These are phyloP conservation scores for Punctularia strigosozonata DNA, from an alignment of 768 basidiomycete species.

Conservation along the genomic window DNA sequence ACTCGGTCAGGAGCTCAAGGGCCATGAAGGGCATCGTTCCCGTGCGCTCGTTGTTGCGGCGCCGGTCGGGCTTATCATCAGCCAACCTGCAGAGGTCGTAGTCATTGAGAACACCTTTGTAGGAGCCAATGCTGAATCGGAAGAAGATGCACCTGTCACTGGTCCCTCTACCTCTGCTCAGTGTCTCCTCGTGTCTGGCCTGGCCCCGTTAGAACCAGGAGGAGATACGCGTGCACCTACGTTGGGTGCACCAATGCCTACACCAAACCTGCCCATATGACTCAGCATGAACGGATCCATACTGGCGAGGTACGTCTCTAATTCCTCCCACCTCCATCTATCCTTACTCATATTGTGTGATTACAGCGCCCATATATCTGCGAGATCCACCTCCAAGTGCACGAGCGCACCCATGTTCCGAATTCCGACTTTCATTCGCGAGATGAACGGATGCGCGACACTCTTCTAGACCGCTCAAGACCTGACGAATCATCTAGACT, in stretches of 20 bases:
- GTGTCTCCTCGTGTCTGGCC: not conserved
- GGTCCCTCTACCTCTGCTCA: not conserved
- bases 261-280: slow-evolving; percentile 73
- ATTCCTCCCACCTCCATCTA: slow-evolving; percentile 1
- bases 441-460: slow-evolving; percentile 55
- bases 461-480: slow-evolving; percentile 93
- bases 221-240: slow-evolving; percentile 52
- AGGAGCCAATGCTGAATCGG: not conserved
- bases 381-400: slow-evolving; percentile 80
- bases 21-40: too few relatives aligned
- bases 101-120: too few relatives aligned
- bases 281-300: slow-evolving; percentile 82
- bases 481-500: slow-evolving; percentile 56
- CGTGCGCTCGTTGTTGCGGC: too few relatives aligned
- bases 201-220: slow-evolving; percentile 19
- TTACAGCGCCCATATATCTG: slow-evolving; percentile 77
- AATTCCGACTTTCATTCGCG: slow-evolving; percentile 59
- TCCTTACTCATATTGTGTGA: not conserved
- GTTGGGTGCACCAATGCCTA: slow-evolving; percentile 72
- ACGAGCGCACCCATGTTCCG: slow-evolving; percentile 64
- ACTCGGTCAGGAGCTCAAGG: too few relatives aligned
- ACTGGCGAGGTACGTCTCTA: slow-evolving; percentile 62
- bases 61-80: too few relatives aligned
- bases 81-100: too few relatives aligned
- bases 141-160: not conserved